Evolutionary conservation across 495 filamentous ascomycete species (phyloP), one percentile per base, ranked within the genome.

Genomic region (Apodospora peruviana): DNA sequence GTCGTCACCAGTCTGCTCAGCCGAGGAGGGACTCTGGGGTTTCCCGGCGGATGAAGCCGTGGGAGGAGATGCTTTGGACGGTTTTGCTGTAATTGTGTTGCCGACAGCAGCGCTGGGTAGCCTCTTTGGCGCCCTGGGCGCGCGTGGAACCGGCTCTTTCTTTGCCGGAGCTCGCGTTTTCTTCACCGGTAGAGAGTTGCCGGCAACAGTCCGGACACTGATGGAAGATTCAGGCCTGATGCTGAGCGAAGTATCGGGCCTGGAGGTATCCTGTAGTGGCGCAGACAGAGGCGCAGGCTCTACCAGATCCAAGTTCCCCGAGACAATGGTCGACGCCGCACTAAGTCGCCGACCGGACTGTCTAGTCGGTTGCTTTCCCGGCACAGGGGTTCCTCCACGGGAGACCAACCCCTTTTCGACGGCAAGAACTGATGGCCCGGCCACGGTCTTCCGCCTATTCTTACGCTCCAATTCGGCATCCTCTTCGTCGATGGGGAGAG

Each of bases 381-480:
- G 50, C 60, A 77, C 74, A n/a, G n/a, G n/a, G n/a, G n/a, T n/a
- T n/a, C n/a, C n/a, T n/a, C n/a, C n/a, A n/a, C n/a, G n/a, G n/a
- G n/a, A n/a, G n/a, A n/a, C n/a, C n/a, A n/a, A n/a, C n/a, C n/a
- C n/a, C 60, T 76, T 71, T 17, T 78, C 75, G 21, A 60, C 64
- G 4, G 71, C 65, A 4, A 79, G 50, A 23, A 70, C 68, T 18
- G 73, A 66, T 5, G 72, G 65, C 51, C 75, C 77, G 38, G 80
- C 83, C 36, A 90, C 79, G 0, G 87, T 91, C 50, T 71, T 83
- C 37, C 88, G 67, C 27, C 88, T 75, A 45, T 69, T 78, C 43
- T 74, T 72, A 34, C 71, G 72, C 21, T 76, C 80, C 12, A 73
- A 69, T 7, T 74, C 71, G 1, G 79, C 76, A 32, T 80, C 75